These are phyloP conservation scores for Corymbia citriodora DNA, from an alignment of 441 rosid species.

Conservation along the genomic window DNA sequence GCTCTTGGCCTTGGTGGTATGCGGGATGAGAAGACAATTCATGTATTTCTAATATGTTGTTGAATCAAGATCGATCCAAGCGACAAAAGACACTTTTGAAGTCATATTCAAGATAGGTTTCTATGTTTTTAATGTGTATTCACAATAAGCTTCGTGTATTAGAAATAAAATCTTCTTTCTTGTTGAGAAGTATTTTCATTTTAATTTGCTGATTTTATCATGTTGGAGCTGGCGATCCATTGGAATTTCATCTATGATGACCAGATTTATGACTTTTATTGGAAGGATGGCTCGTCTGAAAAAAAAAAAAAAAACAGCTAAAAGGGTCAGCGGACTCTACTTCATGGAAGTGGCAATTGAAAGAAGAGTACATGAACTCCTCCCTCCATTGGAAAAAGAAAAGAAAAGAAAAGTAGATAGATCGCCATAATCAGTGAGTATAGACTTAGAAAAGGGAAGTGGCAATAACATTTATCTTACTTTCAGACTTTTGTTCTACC, in stretches of 20 bases:
- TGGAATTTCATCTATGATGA: not conserved
- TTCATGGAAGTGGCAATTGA: not conserved
- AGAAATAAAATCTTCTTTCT: not conserved
- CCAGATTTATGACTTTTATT: not conserved
- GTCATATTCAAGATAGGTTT: not conserved
- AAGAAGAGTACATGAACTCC: not conserved
- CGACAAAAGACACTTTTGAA: not conserved
- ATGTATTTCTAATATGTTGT: rapidly evolving
- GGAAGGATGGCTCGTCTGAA: not conserved
- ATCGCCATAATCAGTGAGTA: not conserved
- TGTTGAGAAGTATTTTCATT: not conserved
- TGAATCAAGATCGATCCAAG: not conserved
- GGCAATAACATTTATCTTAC: not conserved
- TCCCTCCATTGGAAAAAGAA: not conserved
- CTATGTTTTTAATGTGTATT: not conserved
- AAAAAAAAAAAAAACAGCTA: not conserved
- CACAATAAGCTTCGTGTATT: not conserved
- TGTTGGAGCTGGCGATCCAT: not conserved
- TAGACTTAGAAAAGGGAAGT: not conserved
- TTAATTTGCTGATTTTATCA: not conserved
- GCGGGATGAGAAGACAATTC: not conserved
- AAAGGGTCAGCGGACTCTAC: not conserved
- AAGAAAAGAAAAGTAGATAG: no score
- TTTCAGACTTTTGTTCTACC: no score
- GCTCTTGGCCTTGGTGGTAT: not conserved